Evolutionary conservation across 2,329 filamentous ascomycete genomes (phyloP), one percentile per base, ranked within the genome.

Genomic region (Penicillium digitatum): DNA sequence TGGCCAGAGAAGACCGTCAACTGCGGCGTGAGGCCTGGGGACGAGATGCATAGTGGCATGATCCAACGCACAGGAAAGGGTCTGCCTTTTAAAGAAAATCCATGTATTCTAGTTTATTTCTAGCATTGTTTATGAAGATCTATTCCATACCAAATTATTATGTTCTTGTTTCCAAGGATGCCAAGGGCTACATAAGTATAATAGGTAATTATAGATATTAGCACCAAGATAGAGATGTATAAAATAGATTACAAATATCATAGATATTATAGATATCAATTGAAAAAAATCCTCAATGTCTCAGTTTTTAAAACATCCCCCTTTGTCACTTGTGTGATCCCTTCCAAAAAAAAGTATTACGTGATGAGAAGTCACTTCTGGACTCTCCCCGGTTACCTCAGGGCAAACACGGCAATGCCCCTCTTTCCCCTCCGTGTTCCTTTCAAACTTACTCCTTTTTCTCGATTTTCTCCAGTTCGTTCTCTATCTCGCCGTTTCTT

Each of bases 11-110:
- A 69, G 84, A 86, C 64, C 74, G 84, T 64, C 70, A 74, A 64
- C 76, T 81, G 69, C 81, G 85, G 72, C 83, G 80, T 76, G 80
- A 80, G 65, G 67, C 78, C 31, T 87, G 84, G 85, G 82, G 80
- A 45, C 77, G 76, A 64, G 83, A 84, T 71, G 78, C 76, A 57
- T 85, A 57, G 56, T 46, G 48, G 7, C 16, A 22, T 10, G 26
- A 16, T 24, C 10, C n/a, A 24, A 5, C 6, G 24, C 18, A 7
- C 11, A 3, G 32, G 34, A 29, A 20, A 16, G 24, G 43, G 20
- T 24, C 16, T 27, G 18, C 52, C 47, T 43, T 62, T 50, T 62
- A 62, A 60, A 59, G 58, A 60, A 58, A 54, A 56, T 40, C 54
- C 52, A 55, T 65, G 62, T 65, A 65, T 61, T 65, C 54, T 64